Evolutionary conservation across 352 stramenopile genomes (phyloP).

Genomic region (Phytophthora pinifolia): DNA sequence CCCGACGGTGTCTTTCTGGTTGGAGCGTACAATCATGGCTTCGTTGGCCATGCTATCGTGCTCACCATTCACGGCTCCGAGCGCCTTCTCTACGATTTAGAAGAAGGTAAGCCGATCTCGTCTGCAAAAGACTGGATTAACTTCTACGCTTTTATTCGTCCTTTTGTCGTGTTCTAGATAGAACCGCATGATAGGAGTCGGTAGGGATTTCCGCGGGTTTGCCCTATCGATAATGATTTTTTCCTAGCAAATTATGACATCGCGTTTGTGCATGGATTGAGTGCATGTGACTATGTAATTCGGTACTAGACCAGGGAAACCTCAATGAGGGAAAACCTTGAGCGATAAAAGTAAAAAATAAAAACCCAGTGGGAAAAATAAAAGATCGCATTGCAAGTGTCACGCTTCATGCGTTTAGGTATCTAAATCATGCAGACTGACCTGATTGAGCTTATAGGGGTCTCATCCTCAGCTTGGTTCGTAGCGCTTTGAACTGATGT

Average conservation of each 20-base stretch:
- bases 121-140: slow-evolving; percentile 3
- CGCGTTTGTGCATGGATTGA: background rate
- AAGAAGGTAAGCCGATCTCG: slow-evolving; percentile 2
- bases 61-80: slow-evolving; percentile 4
- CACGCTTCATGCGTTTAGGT: background rate
- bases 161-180: slow-evolving; percentile 1
- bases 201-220: slow-evolving; percentile 9
- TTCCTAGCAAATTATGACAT: background rate
- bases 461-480: slow-evolving; percentile 3
- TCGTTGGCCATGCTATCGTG: slow-evolving; percentile 7
- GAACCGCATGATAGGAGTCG: slow-evolving; percentile 10
- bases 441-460: background rate
- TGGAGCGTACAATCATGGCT: slow-evolving; percentile 12
- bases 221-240: slow-evolving; percentile 9
- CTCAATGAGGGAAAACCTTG: slow-evolving; percentile 9
- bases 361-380: slow-evolving; percentile 8
- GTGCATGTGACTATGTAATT: slow-evolving; percentile 2
- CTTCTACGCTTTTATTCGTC: slow-evolving; percentile 5
- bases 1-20: background rate
- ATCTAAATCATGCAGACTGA: background rate
- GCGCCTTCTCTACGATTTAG: slow-evolving; percentile 5
- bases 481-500: slow-evolving; percentile 7
- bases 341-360: slow-evolving; percentile 1
- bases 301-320: slow-evolving; percentile 15
- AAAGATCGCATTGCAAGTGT: background rate